Conservation (phyloP, 2,329 filamentous ascomycete species). For the Pseudogymnoascus sp. region DNA sequence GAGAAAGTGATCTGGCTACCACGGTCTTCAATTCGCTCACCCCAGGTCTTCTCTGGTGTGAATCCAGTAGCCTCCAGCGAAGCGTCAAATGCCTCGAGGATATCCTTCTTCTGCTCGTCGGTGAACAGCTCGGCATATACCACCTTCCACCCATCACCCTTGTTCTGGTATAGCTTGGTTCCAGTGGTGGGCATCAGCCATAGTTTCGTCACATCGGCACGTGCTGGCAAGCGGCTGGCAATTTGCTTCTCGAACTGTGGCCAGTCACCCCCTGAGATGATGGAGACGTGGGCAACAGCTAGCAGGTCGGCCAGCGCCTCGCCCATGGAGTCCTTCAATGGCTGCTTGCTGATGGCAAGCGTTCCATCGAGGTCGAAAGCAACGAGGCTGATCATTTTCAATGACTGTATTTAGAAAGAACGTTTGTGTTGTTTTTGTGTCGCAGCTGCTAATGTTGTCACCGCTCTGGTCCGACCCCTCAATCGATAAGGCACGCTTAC, state of each 20-base stretch:
- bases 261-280: slow-evolving; percentile 37
- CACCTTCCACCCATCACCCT: slow-evolving; percentile 25
- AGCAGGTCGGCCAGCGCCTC: slow-evolving; percentile 30
- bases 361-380: slow-evolving; percentile 34
- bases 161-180: slow-evolving; percentile 34
- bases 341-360: slow-evolving; percentile 31
- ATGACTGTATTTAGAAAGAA: slow-evolving; percentile 7
- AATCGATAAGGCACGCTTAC: not conserved
- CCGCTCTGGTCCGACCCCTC: not conserved
- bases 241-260: slow-evolving; percentile 36
- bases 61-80: slow-evolving; percentile 32
- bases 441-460: not conserved
- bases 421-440: not conserved
- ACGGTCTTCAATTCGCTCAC: slow-evolving; percentile 34
- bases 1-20: slow-evolving; percentile 37
- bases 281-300: slow-evolving; percentile 32
- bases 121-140: slow-evolving; percentile 34
- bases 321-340: slow-evolving; percentile 29
- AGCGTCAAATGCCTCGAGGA: slow-evolving; percentile 30
- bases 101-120: slow-evolving; percentile 25
- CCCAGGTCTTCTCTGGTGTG: slow-evolving; percentile 33
- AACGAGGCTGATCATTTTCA: slow-evolving; percentile 29
- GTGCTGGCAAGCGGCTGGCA: slow-evolving; percentile 30
- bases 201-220: slow-evolving; percentile 31
- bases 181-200: slow-evolving; percentile 38